A percentile compares a stretch with the other conserved stretches of the same genome.
Evolutionary conservation across 2,329 filamentous ascomycete species (phyloP).

Genomic region (Aspergillus sp.): DNA sequence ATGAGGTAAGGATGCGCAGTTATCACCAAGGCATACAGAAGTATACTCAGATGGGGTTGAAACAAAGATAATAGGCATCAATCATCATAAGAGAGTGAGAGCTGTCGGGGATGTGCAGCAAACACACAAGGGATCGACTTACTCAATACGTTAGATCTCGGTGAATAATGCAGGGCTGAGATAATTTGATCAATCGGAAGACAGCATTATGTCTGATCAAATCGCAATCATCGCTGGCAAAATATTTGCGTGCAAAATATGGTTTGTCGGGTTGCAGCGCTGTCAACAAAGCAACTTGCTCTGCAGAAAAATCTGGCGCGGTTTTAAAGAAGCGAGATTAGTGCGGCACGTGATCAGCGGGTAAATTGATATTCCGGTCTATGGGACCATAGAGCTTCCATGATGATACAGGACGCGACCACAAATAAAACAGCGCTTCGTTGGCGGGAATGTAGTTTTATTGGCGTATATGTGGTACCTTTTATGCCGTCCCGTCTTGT

Average conservation of each 20-base stretch:
- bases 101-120: background rate
- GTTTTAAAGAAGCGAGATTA: conserved; percentile 22
- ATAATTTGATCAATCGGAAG: background rate
- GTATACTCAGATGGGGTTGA: conserved; percentile 41
- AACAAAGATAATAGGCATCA: conserved; percentile 38
- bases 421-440: background rate
- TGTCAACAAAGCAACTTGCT: conserved; percentile 5
- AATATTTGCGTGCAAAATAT: background rate
- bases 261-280: background rate
- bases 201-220: background rate
- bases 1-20: conserved; percentile 25
- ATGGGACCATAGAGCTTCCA: too few relatives aligned
- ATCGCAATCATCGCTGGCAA: background rate
- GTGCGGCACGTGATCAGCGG: conserved; percentile 25
- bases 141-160: background rate
- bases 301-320: conserved; percentile 12
- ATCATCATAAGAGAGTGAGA: conserved; percentile 28
- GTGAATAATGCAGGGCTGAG: background rate
- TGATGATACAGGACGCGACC: background rate
- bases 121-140: conserved; percentile 7
- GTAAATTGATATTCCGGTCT: conserved; percentile 14
- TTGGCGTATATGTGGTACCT: background rate
- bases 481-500: background rate
- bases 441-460: background rate
- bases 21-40: conserved; percentile 29